phyloP scores from a whole-genome alignment of 2,329 filamentous ascomycete genomes.

The Aureobasidium sp. region DNA sequence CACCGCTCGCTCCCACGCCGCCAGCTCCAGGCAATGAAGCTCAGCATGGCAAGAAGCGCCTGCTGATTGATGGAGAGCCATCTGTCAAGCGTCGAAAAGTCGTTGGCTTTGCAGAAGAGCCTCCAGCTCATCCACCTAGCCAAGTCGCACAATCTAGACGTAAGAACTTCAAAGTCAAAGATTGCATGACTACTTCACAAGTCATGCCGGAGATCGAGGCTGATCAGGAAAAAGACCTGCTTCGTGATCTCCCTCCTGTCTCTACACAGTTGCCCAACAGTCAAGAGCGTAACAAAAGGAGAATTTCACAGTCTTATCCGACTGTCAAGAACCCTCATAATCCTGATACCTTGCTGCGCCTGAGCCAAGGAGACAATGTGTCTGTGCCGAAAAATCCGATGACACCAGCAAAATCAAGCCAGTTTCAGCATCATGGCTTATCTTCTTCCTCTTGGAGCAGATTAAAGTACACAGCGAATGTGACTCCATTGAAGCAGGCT shows the following conservation, averaged over 20 bases:
- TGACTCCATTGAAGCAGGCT: slow-evolving; percentile 10
- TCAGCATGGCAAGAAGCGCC: background rate
- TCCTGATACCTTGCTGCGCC: slow-evolving; percentile 65
- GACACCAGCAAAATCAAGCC: slow-evolving; percentile 31
- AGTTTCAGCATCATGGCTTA: background rate
- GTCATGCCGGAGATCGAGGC: slow-evolving; percentile 8
- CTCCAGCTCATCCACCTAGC: background rate
- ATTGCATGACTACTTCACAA: slow-evolving; percentile 20
- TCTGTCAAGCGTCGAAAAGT: slow-evolving; percentile 19
- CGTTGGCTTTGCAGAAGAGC: slow-evolving; percentile 5
- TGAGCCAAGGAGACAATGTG: slow-evolving; percentile 68
- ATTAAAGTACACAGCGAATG: slow-evolving; percentile 32
- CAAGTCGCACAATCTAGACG: background rate
- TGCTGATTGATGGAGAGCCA: background rate
- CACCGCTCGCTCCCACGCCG: background rate
- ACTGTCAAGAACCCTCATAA: slow-evolving; percentile 82
- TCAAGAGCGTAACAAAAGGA: slow-evolving; percentile 9
- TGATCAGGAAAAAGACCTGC: slow-evolving; percentile 8
- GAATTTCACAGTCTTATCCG: slow-evolving; percentile 64
- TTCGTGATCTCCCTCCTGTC: slow-evolving; percentile 29
- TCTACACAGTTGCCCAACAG: slow-evolving; percentile 30
- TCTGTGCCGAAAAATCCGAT: slow-evolving; percentile 54
- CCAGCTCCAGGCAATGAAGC: background rate
- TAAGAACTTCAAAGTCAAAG: slow-evolving; percentile 28
- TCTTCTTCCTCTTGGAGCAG: slow-evolving; percentile 34